Evolutionary conservation across 768 basidiomycete genomes (phyloP), one percentile per base, ranked within the genome.

Genomic region (Tylopilus vinaceipallidus): DNA sequence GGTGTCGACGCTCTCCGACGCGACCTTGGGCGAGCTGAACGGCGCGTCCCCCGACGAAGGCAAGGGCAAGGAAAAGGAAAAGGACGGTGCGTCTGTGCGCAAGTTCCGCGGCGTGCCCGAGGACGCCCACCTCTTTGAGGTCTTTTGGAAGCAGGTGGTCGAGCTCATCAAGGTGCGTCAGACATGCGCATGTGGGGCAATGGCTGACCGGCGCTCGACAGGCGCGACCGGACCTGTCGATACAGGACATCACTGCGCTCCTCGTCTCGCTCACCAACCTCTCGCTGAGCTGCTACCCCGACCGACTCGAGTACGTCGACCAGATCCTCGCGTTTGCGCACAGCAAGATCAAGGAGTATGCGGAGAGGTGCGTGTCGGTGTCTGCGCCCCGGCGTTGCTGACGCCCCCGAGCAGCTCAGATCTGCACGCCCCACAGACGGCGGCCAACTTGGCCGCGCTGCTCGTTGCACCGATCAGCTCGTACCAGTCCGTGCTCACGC

Each of bases 141-240:
- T 98, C n/a, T n/a, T n/a, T 67, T 99, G 97, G 95, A 86, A 89
- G 55, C 97, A 99, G 66, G 92, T 98, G n/a, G 95, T 98, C 11
- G 88, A 97, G 65, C 81, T 99, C 23, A 95, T 99, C 76, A 97
- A 95, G 82, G 94, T 91, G 57, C 17, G 79, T 64, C 17, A 12
- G 37, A 10, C 3, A 46, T 22, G 20, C n/a, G 11, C 13, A 37
- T 27, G 13, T 27, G 30, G 5, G 16, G n/a, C n/a, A n/a, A 13
- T 0, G 14, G 17, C 52, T 57, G 20, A 65, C 34, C n/a, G n/a
- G n/a, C n/a, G n/a, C n/a, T n/a, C n/a, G n/a, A n/a, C n/a, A 95
- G 94, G 95, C 95, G 52, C 88, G 97, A 52, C 97, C 97, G 12
- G 97, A 99, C 68, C 73, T 99, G 27, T 92, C 93, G 39, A 92